Evolutionary conservation across 352 stramenopile genomes (phyloP).

Genomic region (Vaucheria bursata): DNA sequence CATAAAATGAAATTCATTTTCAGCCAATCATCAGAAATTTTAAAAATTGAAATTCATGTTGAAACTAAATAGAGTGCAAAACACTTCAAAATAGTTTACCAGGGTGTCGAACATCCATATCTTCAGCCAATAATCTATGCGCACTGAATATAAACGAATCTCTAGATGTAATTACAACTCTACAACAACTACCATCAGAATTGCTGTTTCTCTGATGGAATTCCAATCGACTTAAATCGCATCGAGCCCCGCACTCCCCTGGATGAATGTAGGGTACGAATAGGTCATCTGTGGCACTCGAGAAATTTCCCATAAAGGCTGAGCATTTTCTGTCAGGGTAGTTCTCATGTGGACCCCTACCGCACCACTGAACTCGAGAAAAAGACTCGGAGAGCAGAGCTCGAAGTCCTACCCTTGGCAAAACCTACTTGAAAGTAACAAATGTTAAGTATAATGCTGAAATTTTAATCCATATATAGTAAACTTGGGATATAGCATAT

Average conservation of each 20-base stretch:
- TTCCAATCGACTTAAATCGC: slow-evolving; percentile 36
- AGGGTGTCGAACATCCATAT: slow-evolving; percentile 2
- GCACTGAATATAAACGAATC: slow-evolving; percentile 5
- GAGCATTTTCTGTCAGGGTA: slow-evolving; percentile 51
- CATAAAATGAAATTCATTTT: too few species aligned
- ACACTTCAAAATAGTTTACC: too few species aligned
- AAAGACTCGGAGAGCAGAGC: slow-evolving; percentile 32
- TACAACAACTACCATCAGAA: not conserved
- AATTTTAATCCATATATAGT: too few species aligned
- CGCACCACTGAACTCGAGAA: slow-evolving; percentile 40
- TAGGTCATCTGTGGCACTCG: slow-evolving; percentile 36
- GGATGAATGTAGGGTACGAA: slow-evolving; percentile 50
- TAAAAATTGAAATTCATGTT: too few species aligned
- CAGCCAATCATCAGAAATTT: too few species aligned
- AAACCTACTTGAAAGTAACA: not conserved
- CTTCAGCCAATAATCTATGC: not conserved
- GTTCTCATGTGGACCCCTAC: slow-evolving; percentile 49
- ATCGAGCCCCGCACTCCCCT: slow-evolving; percentile 44
- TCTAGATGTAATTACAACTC: not conserved
- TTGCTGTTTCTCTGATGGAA: not conserved
- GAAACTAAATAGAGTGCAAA: too few species aligned
- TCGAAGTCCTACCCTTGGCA: slow-evolving; percentile 21
- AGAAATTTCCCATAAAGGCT: slow-evolving; percentile 16
- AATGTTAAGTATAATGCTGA: not conserved
- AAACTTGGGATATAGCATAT: too few species aligned